Percentiles rank a stretch among this genome's conserved stretches.
Conservation (phyloP, 345 rosid species). For the Citrus maxima region DNA sequence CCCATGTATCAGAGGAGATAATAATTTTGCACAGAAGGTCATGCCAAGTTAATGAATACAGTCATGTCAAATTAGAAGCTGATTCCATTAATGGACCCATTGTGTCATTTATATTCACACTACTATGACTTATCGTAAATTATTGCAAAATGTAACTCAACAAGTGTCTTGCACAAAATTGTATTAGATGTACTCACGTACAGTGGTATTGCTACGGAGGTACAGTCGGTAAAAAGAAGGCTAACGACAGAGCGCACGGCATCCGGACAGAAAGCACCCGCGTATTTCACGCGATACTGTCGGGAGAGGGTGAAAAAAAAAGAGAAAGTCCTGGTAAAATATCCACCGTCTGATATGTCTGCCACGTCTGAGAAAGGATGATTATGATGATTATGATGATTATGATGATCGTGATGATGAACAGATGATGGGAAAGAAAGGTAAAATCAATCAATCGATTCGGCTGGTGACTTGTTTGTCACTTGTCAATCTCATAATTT, state of each 20-base stretch:
- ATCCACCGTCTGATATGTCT: conserved; percentile 26
- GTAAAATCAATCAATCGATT: not conserved
- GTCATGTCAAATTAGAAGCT: no score
- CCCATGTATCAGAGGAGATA: no score
- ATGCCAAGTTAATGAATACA: no score
- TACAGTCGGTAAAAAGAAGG: not conserved
- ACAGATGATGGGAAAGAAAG: not conserved
- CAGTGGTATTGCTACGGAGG: not conserved
- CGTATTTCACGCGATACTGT: conserved; percentile 51
- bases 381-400: not conserved
- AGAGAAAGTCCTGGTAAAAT: not conserved
- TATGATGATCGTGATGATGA: not conserved
- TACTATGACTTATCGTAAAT: no score
- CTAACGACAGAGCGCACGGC: not conserved
- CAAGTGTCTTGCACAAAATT: no score
- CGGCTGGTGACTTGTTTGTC: not conserved
- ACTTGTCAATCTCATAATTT: conserved; percentile 4
- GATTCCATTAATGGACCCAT: no score
- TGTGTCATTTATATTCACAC: no score
- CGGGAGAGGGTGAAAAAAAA: not conserved
- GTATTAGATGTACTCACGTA: no score
- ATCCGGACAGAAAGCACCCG: conserved; percentile 31
- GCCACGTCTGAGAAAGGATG: conserved; percentile 18
- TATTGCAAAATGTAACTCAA: no score
- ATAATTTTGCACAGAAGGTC: no score